Conservation (phyloP, 805 yeast species). For the Cyberlindnera suaveolens region DNA sequence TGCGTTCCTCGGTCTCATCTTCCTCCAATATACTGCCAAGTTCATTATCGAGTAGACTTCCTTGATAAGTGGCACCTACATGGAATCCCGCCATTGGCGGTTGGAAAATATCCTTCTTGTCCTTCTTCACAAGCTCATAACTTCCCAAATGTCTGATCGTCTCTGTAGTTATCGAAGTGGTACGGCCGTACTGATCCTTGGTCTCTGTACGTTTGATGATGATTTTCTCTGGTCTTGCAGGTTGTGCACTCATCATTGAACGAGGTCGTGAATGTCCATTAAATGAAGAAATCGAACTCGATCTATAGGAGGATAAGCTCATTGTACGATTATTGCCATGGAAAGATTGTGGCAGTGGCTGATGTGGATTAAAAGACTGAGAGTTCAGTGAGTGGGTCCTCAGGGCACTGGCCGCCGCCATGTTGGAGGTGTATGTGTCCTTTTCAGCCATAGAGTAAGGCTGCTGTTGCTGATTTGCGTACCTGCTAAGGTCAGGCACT, state of each 20-base stretch:
- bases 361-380: conserved; percentile 7
- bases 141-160: conserved; percentile 45
- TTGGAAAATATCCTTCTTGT: conserved; percentile 29
- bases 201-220: conserved; percentile 46
- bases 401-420: conserved; percentile 18
- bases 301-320: conserved; percentile 7
- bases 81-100: conserved; percentile 18
- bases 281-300: conserved; percentile 10
- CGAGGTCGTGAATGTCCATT: conserved; percentile 4
- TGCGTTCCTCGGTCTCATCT: conserved; percentile 6
- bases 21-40: conserved; percentile 27
- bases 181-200: conserved; percentile 44
- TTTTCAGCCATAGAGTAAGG: background rate
- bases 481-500: conserved; percentile 33
- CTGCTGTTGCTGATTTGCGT: conserved; percentile 25
- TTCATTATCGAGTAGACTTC: conserved; percentile 23
- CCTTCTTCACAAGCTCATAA: conserved; percentile 41
- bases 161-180: conserved; percentile 48
- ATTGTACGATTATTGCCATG: conserved; percentile 1
- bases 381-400: conserved; percentile 21
- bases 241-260: conserved; percentile 5
- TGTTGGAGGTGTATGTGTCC: conserved; percentile 17
- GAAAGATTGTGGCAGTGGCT: background rate
- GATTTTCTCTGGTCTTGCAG: conserved; percentile 14
- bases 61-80: conserved; percentile 17